These are phyloP conservation scores for Fusarium circinatum DNA, from an alignment of 2,329 filamentous ascomycete species.

Conservation along the genomic window DNA sequence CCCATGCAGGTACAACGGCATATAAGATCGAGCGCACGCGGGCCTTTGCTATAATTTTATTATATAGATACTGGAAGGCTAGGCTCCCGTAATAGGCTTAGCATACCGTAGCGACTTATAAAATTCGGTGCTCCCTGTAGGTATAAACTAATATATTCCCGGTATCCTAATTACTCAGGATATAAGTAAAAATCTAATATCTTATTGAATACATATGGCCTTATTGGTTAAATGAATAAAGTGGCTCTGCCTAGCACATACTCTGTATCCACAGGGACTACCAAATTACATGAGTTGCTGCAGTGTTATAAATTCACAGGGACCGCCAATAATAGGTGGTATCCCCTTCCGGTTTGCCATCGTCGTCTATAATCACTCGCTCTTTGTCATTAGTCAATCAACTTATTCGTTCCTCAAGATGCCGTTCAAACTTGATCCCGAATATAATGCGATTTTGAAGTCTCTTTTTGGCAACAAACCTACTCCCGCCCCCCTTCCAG, in stretches of 20 bases:
- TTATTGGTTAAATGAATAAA: too few relatives aligned
- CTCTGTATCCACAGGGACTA: too few relatives aligned
- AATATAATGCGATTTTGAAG: background rate
- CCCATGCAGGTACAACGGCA: too few relatives aligned
- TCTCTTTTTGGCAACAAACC: background rate
- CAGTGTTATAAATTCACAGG: background rate
- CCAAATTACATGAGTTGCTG: too few relatives aligned
- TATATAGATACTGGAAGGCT: background rate
- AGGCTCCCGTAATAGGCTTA: background rate
- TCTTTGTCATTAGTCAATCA: background rate
- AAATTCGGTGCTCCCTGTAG: accelerated
- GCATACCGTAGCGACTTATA: too few relatives aligned
- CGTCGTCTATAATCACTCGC: background rate
- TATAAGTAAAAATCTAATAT: too few relatives aligned
- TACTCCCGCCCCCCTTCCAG: background rate
- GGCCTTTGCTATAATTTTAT: background rate
- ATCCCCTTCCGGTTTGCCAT: background rate
- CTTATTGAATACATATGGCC: too few relatives aligned
- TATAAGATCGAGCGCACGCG: background rate
- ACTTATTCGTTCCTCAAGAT: background rate
- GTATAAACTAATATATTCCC: too few relatives aligned
- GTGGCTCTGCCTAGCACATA: too few relatives aligned
- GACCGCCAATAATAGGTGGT: background rate
- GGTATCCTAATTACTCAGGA: too few relatives aligned
- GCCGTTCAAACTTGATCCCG: background rate